phyloP scores from a whole-genome alignment of 345 rosid species.

The Bruguiera gymnorhiza region DNA sequence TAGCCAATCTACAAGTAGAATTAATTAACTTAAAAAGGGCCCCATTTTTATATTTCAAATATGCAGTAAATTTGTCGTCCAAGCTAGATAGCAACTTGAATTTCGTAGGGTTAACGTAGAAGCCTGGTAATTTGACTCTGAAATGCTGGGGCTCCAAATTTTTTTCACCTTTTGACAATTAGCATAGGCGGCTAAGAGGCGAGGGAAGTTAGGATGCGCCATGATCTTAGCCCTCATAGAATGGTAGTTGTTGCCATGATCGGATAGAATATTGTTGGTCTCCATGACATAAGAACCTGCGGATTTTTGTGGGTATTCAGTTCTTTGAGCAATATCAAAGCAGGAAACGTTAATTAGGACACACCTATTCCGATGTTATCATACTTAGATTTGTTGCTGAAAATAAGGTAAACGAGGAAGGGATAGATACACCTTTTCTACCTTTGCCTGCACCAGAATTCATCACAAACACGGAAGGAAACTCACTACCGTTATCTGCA shows the following conservation, averaged over 20 bases:
- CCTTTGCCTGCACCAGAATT: neutral
- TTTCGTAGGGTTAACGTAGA: neutral
- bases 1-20: no score
- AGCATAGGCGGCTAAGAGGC: conserved; percentile 85
- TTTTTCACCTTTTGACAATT: conserved; percentile 86
- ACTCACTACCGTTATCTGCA: conserved; percentile 63
- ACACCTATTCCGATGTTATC: conserved; percentile 19
- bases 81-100: neutral
- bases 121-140: neutral
- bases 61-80: no score
- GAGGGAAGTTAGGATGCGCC: conserved; percentile 96
- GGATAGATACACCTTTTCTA: conserved; percentile 35
- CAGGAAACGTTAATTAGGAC: conserved; percentile 12
- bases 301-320: conserved; percentile 25
- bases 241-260: conserved; percentile 28
- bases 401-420: conserved; percentile 35
- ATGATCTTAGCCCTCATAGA: conserved; percentile 84
- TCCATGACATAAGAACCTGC: conserved; percentile 60
- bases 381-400: conserved; percentile 25
- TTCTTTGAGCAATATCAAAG: conserved; percentile 32
- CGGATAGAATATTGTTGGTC: neutral
- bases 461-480: conserved; percentile 59
- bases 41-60: no score
- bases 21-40: no score
- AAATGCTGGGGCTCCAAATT: neutral